Evolutionary conservation across 1,139 yeast species (phyloP).

Genomic region (Pichia sp.): DNA sequence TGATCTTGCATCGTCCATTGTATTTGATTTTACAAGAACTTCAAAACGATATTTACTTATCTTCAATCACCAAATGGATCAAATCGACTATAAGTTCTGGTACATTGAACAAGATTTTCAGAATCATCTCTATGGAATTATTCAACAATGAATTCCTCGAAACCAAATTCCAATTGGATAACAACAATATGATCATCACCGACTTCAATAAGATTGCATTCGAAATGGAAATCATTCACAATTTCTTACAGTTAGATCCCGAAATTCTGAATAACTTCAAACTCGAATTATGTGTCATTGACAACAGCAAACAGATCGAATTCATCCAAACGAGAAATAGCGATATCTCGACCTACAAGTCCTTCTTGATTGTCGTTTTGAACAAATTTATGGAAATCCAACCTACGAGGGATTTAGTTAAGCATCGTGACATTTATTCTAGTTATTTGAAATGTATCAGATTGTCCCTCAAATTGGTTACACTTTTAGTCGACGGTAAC

Average conservation of each 20-base stretch:
- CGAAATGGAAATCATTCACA: slow-evolving; percentile 49
- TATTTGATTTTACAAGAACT: slow-evolving; percentile 67
- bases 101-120: slow-evolving; percentile 57
- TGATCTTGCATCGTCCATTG: slow-evolving; percentile 62
- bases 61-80: slow-evolving; percentile 59
- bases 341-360: slow-evolving; percentile 64
- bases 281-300: slow-evolving; percentile 56
- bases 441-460: slow-evolving; percentile 34
- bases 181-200: slow-evolving; percentile 36
- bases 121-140: slow-evolving; percentile 52
- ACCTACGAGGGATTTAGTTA: slow-evolving; percentile 25
- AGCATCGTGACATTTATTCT: slow-evolving; percentile 22
- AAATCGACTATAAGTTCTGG: slow-evolving; percentile 51
- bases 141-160: slow-evolving; percentile 38
- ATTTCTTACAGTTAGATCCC: slow-evolving; percentile 48
- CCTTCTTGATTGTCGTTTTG: slow-evolving; percentile 48
- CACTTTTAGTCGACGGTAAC: slow-evolving; percentile 50
- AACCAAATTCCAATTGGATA: slow-evolving; percentile 22
- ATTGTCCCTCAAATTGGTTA: slow-evolving; percentile 42
- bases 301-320: slow-evolving; percentile 40
- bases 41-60: slow-evolving; percentile 39
- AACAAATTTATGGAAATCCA: slow-evolving; percentile 42
- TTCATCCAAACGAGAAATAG: slow-evolving; percentile 42
- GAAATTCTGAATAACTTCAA: slow-evolving; percentile 46
- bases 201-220: slow-evolving; percentile 63